Conservation (phyloP, 2,329 filamentous ascomycete genomes). For the Fusarium nematophilum region DNA sequence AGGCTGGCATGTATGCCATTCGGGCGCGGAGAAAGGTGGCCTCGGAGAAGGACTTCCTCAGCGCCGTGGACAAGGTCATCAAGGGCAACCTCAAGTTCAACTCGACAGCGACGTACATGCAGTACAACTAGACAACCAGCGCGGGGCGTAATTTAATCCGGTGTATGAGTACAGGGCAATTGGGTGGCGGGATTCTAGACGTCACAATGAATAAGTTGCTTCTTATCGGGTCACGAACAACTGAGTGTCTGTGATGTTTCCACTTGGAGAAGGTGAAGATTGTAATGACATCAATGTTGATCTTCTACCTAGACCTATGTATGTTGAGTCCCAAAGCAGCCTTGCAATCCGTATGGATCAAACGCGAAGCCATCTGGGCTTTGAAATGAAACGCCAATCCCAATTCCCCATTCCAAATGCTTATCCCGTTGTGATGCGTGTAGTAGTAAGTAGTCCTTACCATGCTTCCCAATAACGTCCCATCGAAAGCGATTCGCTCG, state of each 20-base stretch:
- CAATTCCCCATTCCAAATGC: constrained; percentile 28
- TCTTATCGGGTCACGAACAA: not conserved
- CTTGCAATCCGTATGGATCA: constrained; percentile 14
- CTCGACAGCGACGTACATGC: constrained; percentile 96
- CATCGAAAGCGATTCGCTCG: constrained; percentile 12
- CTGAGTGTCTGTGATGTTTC: not conserved
- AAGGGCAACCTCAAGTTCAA: constrained; percentile 99
- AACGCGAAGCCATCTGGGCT: constrained; percentile 12
- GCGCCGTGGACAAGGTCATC: constrained; percentile 99
- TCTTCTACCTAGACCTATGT: constrained; percentile 36
- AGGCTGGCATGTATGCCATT: constrained; percentile 99
- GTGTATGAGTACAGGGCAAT: constrained; percentile 50
- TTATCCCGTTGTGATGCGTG: constrained; percentile 13
- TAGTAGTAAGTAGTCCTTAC: constrained; percentile 6
- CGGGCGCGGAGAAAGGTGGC: constrained; percentile 95
- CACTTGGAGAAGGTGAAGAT: not conserved
- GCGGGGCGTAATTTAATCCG: constrained; percentile 43
- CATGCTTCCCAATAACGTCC: constrained; percentile 4
- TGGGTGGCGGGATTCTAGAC: constrained; percentile 40
- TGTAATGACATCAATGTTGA: constrained; percentile 16
- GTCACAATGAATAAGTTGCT: constrained; percentile 38
- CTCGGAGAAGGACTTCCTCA: constrained; percentile 98
- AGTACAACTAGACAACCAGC: constrained; percentile 83
- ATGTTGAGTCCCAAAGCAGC: constrained; percentile 10
- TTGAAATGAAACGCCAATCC: constrained; percentile 34